Percentiles rank a stretch among this genome's conserved stretches.
phyloP scores from a whole-genome alignment of 441 rosid species.

The Macaranga tanarius region DNA sequence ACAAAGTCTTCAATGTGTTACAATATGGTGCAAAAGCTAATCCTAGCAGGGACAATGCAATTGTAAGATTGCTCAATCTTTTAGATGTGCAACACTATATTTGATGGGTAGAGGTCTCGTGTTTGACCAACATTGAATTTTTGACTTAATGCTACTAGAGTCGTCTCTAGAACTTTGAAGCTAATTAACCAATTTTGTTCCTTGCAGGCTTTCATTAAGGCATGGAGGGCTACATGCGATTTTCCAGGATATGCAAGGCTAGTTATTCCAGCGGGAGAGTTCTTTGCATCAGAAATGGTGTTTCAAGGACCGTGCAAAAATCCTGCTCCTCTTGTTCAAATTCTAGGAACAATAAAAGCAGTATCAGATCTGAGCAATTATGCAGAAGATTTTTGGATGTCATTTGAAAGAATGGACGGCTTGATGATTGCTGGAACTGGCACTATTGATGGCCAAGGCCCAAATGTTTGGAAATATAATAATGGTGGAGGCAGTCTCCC shows the following conservation, averaged over 20 bases:
- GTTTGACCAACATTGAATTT: no score
- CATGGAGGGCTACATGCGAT: conserved; percentile 50
- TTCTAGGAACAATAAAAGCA: conserved; percentile 43
- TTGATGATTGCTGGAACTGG: conserved; percentile 45
- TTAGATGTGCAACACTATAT: no score
- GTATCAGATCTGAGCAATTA: conserved; percentile 32
- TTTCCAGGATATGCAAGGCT: conserved; percentile 37
- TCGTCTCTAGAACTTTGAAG: no score
- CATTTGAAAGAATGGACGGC: conserved; percentile 42
- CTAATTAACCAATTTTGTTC: background rate
- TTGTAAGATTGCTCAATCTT: conserved; percentile 23
- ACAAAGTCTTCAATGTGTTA: conserved; percentile 45
- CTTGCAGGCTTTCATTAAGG: conserved; percentile 39
- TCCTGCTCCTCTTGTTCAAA: conserved; percentile 35
- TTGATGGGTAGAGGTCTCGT: no score
- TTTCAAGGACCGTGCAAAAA: conserved; percentile 55
- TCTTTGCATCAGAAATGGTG: conserved; percentile 36
- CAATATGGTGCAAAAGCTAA: conserved; percentile 43
- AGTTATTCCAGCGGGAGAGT: conserved; percentile 45
- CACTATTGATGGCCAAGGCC: conserved; percentile 57
- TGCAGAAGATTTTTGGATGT: conserved; percentile 44
- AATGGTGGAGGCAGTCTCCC: conserved; percentile 37
- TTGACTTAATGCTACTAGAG: no score
- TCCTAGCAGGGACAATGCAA: conserved; percentile 33
- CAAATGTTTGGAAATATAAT: conserved; percentile 40